phyloP scores from a whole-genome alignment of 2,329 filamentous ascomycete genomes.

The Alternaria consortialis region DNA sequence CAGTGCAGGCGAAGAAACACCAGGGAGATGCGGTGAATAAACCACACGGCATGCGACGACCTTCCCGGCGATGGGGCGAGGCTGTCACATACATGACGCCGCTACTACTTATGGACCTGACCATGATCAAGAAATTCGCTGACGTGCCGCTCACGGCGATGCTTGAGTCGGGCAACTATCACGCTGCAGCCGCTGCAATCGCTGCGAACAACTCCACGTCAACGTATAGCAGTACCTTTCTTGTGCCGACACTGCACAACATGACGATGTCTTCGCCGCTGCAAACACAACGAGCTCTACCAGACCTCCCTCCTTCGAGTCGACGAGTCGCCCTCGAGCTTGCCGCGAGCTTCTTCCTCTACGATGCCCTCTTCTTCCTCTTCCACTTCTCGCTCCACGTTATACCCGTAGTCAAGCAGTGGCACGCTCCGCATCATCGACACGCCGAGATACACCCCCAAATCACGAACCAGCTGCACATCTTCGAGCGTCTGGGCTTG shows the following conservation, averaged over 20 bases:
- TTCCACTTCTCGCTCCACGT: conserved; percentile 1
- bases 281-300: conserved; percentile 1
- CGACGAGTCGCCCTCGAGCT: background rate
- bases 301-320: background rate
- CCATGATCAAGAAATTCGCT: conserved; percentile 4
- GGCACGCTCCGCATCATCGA: conserved; percentile 3
- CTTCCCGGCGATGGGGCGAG: conserved; percentile 1
- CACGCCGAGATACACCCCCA: conserved; percentile 7
- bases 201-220: background rate
- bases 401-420: background rate
- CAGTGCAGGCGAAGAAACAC: background rate
- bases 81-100: background rate
- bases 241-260: background rate
- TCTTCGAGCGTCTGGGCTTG: background rate
- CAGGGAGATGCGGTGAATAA: background rate
- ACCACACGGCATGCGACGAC: conserved; percentile 1
- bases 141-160: conserved; percentile 1
- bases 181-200: background rate
- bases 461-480: background rate
- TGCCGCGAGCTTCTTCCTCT: conserved; percentile 1
- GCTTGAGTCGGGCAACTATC: conserved; percentile 1
- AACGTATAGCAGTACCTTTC: background rate
- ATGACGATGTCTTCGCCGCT: conserved; percentile 1
- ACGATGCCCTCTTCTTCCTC: background rate
- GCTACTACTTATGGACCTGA: background rate